These are phyloP conservation scores for Ganoderma boninense DNA, from an alignment of 1,284 basidiomycete species.

Conservation along the genomic window DNA sequence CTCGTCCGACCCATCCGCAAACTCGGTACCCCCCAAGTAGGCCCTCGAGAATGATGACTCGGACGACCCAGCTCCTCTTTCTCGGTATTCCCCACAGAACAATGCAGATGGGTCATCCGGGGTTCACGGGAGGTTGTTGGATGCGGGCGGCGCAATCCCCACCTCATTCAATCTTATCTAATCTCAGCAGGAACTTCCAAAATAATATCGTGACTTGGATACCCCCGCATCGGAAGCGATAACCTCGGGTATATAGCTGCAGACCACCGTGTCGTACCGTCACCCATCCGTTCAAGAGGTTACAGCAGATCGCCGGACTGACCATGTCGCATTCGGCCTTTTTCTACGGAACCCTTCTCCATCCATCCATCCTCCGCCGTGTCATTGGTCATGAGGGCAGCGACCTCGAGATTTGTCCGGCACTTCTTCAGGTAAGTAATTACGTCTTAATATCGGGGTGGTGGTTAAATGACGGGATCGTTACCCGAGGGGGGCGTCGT, in stretches of 20 bases:
- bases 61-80: background rate
- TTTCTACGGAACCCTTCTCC: conserved; percentile 84
- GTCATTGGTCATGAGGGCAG: conserved; percentile 58
- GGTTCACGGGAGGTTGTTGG: background rate
- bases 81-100: background rate
- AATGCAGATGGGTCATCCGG: background rate
- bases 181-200: background rate
- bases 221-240: background rate
- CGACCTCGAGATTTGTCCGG: conserved; percentile 55
- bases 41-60: background rate
- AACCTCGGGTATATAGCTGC: background rate
- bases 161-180: conserved; percentile 17
- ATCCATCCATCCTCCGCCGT: conserved; percentile 59
- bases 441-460: too few relatives aligned
- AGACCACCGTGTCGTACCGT: too few relatives aligned
- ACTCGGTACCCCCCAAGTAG: too few relatives aligned
- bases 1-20: background rate
- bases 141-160: background rate
- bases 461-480: background rate
- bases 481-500: background rate
- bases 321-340: conserved; percentile 59
- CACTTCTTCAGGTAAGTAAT: conserved; percentile 52
- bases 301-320: background rate
- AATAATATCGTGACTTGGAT: background rate
- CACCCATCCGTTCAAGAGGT: background rate